Percentiles rank a stretch among this genome's conserved stretches.
Evolutionary conservation across 768 basidiomycete genomes (phyloP).

Genomic region (Phaeolepiota aurea): DNA sequence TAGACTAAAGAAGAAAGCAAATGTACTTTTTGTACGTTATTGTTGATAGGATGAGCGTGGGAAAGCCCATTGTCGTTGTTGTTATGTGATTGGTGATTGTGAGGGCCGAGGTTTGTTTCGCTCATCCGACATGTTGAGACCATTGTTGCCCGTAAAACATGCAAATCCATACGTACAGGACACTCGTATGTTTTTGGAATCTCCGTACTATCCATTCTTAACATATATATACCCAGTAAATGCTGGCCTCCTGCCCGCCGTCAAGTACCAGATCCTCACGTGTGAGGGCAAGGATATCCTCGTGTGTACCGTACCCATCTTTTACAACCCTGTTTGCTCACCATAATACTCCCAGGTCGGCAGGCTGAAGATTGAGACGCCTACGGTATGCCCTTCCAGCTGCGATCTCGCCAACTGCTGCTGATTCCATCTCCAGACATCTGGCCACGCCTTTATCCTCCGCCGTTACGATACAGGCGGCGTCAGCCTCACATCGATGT

Average conservation of each 20-base stretch:
- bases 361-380: constrained; percentile 73
- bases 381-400: constrained; percentile 50
- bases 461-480: constrained; percentile 91
- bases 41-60: neutral
- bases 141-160: constrained; percentile 26
- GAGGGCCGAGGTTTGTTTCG: neutral
- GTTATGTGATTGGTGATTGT: no score
- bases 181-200: constrained; percentile 23
- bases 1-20: neutral
- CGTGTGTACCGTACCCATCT: constrained; percentile 30
- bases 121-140: constrained; percentile 1
- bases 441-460: constrained; percentile 88
- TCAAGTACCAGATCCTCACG: constrained; percentile 89
- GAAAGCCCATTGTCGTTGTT: no score
- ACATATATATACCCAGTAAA: constrained; percentile 20
- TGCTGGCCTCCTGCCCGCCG: constrained; percentile 44
- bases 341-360: constrained; percentile 51
- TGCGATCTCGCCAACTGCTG: constrained; percentile 9
- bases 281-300: constrained; percentile 84
- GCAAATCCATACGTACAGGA: constrained; percentile 43
- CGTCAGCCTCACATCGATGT: constrained; percentile 92
- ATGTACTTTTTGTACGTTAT: neutral
- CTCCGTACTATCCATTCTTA: constrained; percentile 2
- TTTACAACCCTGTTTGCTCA: constrained; percentile 1
- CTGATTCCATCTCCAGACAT: constrained; percentile 35